Percentiles rank a stretch among this genome's conserved stretches.
Evolutionary conservation across 495 filamentous ascomycete genomes (phyloP).

Genomic region (Evansstolkia leycettana): DNA sequence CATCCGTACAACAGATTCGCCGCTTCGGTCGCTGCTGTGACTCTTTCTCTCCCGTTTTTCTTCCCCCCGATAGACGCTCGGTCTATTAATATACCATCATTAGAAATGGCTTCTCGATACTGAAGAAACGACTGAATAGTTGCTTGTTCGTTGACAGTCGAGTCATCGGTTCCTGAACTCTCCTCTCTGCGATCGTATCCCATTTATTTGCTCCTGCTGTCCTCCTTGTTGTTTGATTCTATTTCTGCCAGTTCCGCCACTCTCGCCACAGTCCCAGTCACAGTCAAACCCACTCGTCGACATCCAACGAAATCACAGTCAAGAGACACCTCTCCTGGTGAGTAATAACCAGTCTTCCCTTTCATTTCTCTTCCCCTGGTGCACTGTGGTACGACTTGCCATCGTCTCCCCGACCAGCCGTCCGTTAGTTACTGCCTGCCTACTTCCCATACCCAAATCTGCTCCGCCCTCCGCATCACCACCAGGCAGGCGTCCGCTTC

Average conservation of each 20-base stretch:
- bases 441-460: too few species aligned
- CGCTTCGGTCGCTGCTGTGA: too few species aligned
- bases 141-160: too few species aligned
- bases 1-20: too few species aligned
- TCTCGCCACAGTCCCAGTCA: neutral
- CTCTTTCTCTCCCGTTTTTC: slow-evolving; percentile 1
- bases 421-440: neutral
- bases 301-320: too few species aligned
- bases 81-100: too few species aligned
- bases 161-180: neutral
- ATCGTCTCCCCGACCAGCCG: too few species aligned
- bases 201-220: neutral
- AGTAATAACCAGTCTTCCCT: neutral
- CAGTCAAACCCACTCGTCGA: neutral
- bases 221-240: neutral
- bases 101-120: neutral
- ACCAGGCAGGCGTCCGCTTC: neutral
- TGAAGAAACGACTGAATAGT: too few species aligned
- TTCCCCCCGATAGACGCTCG: neutral
- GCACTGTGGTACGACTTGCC: too few species aligned
- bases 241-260: neutral
- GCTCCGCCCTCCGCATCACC: neutral
- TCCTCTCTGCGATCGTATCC: neutral
- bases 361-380: too few species aligned
- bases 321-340: neutral